These are phyloP conservation scores for Pseudocercospora vitis DNA, from an alignment of 2,329 filamentous ascomycete genomes.

Conservation along the genomic window DNA sequence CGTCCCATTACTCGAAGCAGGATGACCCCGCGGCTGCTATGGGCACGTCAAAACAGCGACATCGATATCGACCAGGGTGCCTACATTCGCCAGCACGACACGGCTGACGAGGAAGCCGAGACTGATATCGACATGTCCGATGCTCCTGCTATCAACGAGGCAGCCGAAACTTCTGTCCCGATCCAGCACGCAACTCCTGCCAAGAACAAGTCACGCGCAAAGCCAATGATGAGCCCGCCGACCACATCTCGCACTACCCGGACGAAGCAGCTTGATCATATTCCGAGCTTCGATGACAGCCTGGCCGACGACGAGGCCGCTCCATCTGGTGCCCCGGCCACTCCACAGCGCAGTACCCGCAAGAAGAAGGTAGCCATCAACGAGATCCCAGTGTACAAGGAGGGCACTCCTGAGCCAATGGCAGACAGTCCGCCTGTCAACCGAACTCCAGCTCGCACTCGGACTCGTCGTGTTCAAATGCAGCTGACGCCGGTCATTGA, in stretches of 20 bases:
- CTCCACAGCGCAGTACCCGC: constrained; percentile 33
- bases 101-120: constrained; percentile 59
- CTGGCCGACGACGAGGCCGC: constrained; percentile 12
- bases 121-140: constrained; percentile 51
- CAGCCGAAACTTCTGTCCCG: not conserved
- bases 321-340: constrained; percentile 5
- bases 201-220: constrained; percentile 17
- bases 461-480: constrained; percentile 21
- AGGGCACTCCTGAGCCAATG: constrained; percentile 19
- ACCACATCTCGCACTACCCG: constrained; percentile 20
- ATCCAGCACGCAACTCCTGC: constrained; percentile 20
- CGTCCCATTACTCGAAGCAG: constrained; percentile 65
- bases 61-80: not conserved
- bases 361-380: constrained; percentile 27
- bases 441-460: constrained; percentile 28
- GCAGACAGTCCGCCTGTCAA: not conserved
- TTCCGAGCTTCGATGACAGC: constrained; percentile 18
- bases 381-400: constrained; percentile 33
- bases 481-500: constrained; percentile 48
- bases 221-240: constrained; percentile 22
- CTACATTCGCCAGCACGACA: constrained; percentile 38
- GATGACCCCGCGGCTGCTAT: constrained; percentile 68
- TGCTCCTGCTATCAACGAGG: constrained; percentile 23
- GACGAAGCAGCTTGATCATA: constrained; percentile 26
- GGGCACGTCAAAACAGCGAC: constrained; percentile 32